Percentiles rank a stretch among this genome's conserved stretches.
Evolutionary conservation across 2,329 filamentous ascomycete species (phyloP).

Genomic region (Aspergillus aculeatus): DNA sequence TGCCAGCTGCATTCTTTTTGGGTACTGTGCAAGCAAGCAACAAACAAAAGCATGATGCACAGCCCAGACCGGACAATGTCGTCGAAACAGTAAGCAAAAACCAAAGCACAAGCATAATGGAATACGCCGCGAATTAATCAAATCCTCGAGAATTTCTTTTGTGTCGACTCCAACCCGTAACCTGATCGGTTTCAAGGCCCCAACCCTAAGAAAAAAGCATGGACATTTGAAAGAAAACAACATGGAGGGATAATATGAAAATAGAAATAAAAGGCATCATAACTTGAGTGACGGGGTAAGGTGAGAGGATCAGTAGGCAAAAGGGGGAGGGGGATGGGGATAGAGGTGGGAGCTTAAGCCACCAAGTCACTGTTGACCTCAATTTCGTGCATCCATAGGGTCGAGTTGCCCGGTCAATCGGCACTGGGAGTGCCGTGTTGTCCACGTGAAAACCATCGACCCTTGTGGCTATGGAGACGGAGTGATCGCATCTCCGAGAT

Average conservation of each 20-base stretch:
- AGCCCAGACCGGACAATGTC: conserved; percentile 14
- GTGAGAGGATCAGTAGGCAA: not conserved
- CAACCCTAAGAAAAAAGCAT: conserved; percentile 16
- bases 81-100: conserved; percentile 14
- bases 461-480: not conserved
- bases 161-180: conserved; percentile 19
- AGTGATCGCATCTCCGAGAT: conserved; percentile 12
- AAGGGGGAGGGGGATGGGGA: not conserved
- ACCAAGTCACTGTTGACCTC: not conserved
- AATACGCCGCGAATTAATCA: conserved; percentile 19
- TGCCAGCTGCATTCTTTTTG: conserved; percentile 11
- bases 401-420: not conserved
- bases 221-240: conserved; percentile 13
- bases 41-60: conserved; percentile 11
- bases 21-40: conserved; percentile 9
- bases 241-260: conserved; percentile 8
- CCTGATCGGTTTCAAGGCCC: conserved; percentile 10
- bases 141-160: conserved; percentile 22
- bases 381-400: not conserved
- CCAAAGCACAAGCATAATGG: conserved; percentile 16
- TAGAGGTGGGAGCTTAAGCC: not conserved
- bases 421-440: not conserved
- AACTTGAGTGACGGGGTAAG: conserved; percentile 5
- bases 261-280: conserved; percentile 16
- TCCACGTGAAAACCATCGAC: not conserved